Conservation (phyloP, 345 rosid species). For the Hibiscus tridactylites region DNA sequence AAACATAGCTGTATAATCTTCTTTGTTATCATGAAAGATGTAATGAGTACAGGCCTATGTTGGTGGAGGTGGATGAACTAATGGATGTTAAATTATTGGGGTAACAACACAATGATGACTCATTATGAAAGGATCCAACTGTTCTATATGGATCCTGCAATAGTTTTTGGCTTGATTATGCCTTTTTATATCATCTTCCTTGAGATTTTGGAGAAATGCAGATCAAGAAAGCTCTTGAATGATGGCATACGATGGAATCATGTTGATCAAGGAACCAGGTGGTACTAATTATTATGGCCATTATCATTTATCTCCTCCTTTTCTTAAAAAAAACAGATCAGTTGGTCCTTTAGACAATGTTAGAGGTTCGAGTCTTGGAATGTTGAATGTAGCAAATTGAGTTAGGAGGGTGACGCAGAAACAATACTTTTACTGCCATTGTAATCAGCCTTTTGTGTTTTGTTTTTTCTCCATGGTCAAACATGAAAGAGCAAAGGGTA, state of each 20-base stretch:
- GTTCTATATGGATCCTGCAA: background rate
- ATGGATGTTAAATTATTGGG: background rate
- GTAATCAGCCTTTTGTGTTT: background rate
- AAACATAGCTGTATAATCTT: background rate
- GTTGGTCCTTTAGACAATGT: no score
- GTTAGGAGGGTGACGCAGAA: no score
- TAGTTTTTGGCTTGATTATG: background rate
- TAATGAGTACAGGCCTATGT: background rate
- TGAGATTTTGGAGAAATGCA: background rate
- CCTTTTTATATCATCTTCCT: background rate
- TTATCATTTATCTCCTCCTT: background rate
- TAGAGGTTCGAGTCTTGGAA: no score
- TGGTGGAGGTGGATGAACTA: background rate
- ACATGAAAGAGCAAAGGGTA: background rate
- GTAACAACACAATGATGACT: background rate
- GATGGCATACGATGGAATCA: background rate
- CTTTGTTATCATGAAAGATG: background rate
- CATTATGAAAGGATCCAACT: conserved; percentile 13
- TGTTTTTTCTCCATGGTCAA: background rate
- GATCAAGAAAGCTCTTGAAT: background rate
- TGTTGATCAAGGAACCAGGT: background rate
- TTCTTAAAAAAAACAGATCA: no score
- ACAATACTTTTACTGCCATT: no score
- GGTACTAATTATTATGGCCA: conserved; percentile 7
- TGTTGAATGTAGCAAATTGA: no score